Conservation (phyloP, 768 basidiomycete genomes). For the Pholiota microspora region DNA sequence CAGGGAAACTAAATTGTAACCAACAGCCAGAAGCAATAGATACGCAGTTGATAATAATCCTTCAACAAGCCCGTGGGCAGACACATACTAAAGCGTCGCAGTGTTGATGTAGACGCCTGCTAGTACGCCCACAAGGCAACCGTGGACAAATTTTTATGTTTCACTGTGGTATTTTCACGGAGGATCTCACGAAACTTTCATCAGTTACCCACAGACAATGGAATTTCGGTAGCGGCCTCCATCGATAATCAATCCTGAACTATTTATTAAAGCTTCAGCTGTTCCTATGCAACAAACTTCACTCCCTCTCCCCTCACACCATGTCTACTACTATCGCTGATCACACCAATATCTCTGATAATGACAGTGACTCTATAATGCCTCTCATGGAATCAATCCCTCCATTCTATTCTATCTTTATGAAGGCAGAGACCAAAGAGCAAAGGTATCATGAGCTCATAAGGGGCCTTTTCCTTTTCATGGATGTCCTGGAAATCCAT, state of each 20-base stretch:
- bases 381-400: background rate
- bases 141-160: background rate
- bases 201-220: no score
- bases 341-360: background rate
- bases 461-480: background rate
- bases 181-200: no score
- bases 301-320: background rate
- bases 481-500: background rate
- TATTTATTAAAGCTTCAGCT: background rate
- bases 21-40: no score
- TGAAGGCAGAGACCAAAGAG: background rate
- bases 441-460: background rate
- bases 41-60: no score
- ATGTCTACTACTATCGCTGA: background rate
- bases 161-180: background rate
- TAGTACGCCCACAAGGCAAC: no score
- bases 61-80: no score
- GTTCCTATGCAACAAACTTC: background rate
- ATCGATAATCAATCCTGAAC: background rate
- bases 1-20: no score
- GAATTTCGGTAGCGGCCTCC: background rate
- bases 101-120: no score
- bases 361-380: background rate
- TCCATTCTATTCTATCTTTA: background rate
- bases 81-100: no score